Conservation (phyloP, 768 basidiomycete species). For the Rickenella mellea region DNA sequence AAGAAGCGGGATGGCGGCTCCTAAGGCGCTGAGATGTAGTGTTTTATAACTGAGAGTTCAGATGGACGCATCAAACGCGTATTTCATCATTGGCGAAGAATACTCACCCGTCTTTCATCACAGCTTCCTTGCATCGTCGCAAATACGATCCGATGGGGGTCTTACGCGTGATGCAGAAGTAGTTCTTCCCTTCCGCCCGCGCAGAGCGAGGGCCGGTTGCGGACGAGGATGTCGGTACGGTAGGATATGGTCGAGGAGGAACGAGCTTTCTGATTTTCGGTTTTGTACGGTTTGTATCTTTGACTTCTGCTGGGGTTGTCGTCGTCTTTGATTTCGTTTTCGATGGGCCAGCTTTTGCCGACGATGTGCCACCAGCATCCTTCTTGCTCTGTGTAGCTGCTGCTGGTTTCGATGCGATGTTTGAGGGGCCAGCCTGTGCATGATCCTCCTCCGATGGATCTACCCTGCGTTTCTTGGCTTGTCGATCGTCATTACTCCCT, state of each 20-base stretch:
- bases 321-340: too few relatives aligned
- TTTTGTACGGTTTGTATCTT: too few relatives aligned
- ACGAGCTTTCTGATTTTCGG: constrained; percentile 57
- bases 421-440: too few relatives aligned
- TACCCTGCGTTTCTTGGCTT: too few relatives aligned
- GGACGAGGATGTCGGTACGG: constrained; percentile 63
- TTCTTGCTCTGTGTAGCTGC: too few relatives aligned
- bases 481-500: too few relatives aligned
- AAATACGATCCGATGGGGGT: constrained; percentile 66
- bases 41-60: constrained; percentile 48
- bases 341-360: too few relatives aligned
- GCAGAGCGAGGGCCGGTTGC: constrained; percentile 75
- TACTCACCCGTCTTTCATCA: constrained; percentile 63
- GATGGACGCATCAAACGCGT: neutral
- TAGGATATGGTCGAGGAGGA: constrained; percentile 68
- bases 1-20: constrained; percentile 81
- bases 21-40: constrained; percentile 73
- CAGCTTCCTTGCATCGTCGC: constrained; percentile 62
- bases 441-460: too few relatives aligned
- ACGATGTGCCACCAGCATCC: too few relatives aligned
- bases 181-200: constrained; percentile 73
- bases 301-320: too few relatives aligned
- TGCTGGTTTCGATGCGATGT: too few relatives aligned
- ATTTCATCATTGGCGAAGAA: neutral
- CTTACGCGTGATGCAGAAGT: constrained; percentile 72